Percentiles rank a stretch among this genome's conserved stretches.
These are phyloP conservation scores for Phytomonas serpens DNA, from an alignment of 208 protist species.

Conservation along the genomic window DNA sequence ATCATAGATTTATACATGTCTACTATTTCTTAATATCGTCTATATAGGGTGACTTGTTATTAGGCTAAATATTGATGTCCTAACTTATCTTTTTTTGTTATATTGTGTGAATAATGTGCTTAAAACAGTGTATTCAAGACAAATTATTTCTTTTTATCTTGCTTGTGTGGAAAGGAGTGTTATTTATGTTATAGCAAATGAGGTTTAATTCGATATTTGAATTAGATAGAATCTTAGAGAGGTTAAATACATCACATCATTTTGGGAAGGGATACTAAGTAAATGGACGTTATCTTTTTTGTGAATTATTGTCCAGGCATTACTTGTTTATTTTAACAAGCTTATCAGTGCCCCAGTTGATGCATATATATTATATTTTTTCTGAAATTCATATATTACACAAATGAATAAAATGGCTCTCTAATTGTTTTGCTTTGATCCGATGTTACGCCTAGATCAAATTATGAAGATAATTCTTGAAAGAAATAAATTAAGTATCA, in stretches of 20 bases:
- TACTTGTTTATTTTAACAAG: background rate
- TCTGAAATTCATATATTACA: background rate
- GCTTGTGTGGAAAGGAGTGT: constrained; percentile 4
- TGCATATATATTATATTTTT: background rate
- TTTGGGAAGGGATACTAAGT: background rate
- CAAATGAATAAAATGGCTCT: background rate
- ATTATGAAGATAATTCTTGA: background rate
- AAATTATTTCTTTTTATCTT: background rate
- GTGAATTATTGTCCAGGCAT: background rate
- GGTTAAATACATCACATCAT: background rate
- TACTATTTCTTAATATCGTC: background rate
- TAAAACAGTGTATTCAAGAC: background rate
- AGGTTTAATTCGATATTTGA: background rate
- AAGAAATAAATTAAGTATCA: background rate
- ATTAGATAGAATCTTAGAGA: background rate
- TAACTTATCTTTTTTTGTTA: background rate
- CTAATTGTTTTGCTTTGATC: background rate
- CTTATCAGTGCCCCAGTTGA: background rate
- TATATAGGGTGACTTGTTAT: background rate
- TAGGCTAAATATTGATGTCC: background rate
- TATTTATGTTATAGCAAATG: background rate
- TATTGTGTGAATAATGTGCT: background rate
- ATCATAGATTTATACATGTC: constrained; percentile 12
- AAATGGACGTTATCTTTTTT: constrained; percentile 1
- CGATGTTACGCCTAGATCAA: background rate